Conservation (phyloP, 2,329 filamentous ascomycete genomes). For the Monilinia laxa region DNA sequence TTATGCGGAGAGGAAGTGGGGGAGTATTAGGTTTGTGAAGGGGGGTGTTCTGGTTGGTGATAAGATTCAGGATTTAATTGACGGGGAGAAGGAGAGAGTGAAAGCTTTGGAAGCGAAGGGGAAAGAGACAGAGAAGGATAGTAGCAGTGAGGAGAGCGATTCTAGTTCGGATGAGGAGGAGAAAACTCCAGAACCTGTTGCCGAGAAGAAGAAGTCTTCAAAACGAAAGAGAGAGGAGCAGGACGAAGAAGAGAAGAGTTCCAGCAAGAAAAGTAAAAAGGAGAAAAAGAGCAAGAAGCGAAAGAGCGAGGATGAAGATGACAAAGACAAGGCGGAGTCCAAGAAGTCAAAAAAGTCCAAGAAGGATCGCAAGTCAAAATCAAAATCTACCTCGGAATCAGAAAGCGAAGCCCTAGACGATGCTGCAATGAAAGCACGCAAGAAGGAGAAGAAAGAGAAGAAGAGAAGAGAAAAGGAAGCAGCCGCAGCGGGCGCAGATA, state of each 20-base stretch:
- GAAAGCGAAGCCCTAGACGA: constrained; percentile 2
- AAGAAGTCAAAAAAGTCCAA: constrained; percentile 42
- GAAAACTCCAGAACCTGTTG: constrained; percentile 15
- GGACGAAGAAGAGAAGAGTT: constrained; percentile 42
- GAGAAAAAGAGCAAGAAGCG: constrained; percentile 38
- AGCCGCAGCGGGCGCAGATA: constrained; percentile 1
- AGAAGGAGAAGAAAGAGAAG: constrained; percentile 24
- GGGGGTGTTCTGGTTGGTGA: constrained; percentile 71
- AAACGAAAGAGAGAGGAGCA: constrained; percentile 47
- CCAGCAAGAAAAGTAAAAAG: constrained; percentile 30
- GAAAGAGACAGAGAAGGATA: constrained; percentile 17
- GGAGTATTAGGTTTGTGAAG: constrained; percentile 79
- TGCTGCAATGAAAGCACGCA: constrained; percentile 2
- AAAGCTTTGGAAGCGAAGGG: constrained; percentile 34
- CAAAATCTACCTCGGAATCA: constrained; percentile 4
- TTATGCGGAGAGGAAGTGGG: constrained; percentile 75
- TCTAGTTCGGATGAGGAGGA: constrained; percentile 20
- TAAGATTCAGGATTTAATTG: constrained; percentile 51
- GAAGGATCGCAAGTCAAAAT: constrained; percentile 24
- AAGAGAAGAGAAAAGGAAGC: constrained; percentile 26
- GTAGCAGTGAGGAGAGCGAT: constrained; percentile 19
- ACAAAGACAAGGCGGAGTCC: constrained; percentile 26
- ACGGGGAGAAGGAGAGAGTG: constrained; percentile 41
- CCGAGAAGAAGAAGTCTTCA: constrained; percentile 37
- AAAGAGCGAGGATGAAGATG: constrained; percentile 47